Base-by-base conservation (phyloP, 2,329 filamentous ascomycete species). In the Cercospora zeina region DNA sequence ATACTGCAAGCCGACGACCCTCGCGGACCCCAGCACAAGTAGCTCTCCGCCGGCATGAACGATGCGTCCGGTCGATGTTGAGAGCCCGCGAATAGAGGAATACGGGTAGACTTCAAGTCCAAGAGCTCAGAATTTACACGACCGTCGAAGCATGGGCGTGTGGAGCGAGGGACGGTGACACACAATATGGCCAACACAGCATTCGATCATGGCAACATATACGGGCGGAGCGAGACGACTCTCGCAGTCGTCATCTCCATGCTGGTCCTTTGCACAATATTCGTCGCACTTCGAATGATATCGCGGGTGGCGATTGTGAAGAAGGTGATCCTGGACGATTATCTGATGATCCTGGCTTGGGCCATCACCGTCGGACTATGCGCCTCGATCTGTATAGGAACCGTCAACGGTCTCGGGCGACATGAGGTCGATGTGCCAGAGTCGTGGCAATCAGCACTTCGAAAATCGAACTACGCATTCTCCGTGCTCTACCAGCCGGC, bases 261-360 rank as follows among this genome's bases (percentile, higher is more conserved):
- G 56, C 82, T 93, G 65, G 82, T 83, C 21, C 75, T 93, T 57
- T 86, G 90, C 56, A 88, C 88, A 39, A 71, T 89, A 59, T 93
- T 96, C 73, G 90, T 96, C 68, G 81, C 81, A 45, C 83, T 90
- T 36, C 87, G 93, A 59, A 80, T 96, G 68, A 77, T 90, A 45
- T 91, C 89, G 63, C 85, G 92, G 30, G 81, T 85, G 54, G 85
- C 83, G 51, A 87, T 97, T 54, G 88, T 96, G 60, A 85, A 83
- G 60, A 85, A 83, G 59, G 77, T 91, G 56, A 86, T 83, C 59
- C 84, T 85, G 79, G 91, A 96, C 76, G 93, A 96, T 80, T 89
- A 87, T 76, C 85, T 90, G 69, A 95, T 96, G 75, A 76, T 91
- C 10, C 67, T 90, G 42, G 91, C 92, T 59, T 96, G 91, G 93